These are phyloP conservation scores for Dictyostelium citrinum DNA, from an alignment of 78 protist species.

Conservation along the genomic window DNA sequence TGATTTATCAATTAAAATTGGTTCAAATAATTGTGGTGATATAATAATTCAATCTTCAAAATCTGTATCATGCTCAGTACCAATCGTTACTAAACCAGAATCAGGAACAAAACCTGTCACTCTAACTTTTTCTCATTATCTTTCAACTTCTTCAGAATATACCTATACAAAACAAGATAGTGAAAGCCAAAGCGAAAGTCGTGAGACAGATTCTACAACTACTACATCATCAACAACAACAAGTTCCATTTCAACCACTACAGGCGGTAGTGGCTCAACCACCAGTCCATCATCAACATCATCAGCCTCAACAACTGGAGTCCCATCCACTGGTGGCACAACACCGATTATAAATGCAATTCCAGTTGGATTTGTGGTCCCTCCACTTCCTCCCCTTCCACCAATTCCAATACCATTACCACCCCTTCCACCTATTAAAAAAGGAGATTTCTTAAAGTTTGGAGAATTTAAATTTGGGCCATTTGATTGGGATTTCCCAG, in stretches of 20 bases:
- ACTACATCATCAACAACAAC: not conserved
- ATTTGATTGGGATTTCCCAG: not conserved
- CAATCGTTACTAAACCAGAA: not conserved
- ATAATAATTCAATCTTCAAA: not conserved
- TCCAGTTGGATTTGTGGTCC: not conserved
- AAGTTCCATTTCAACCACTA: not conserved
- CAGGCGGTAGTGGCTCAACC: not conserved
- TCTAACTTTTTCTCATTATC: not conserved
- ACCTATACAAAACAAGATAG: not conserved
- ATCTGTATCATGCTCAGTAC: not conserved
- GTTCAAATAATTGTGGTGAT: not conserved
- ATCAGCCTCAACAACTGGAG: not conserved
- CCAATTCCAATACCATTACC: not conserved
- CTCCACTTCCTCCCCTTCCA: not conserved
- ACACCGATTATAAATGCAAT: not conserved
- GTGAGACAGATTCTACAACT: not conserved
- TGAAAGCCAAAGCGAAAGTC: not conserved
- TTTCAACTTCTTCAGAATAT: not conserved
- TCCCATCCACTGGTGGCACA: too few relatives aligned
- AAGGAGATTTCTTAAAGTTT: not conserved
- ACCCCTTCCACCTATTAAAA: not conserved
- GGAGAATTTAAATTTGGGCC: not conserved
- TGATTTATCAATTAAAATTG: not conserved
- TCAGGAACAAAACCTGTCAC: not conserved
- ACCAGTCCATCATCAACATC: not conserved